A percentile compares a stretch with the other conserved stretches of the same genome.
These are phyloP conservation scores for Phytopythium litorale DNA, from an alignment of 352 stramenopile genomes.

Conservation along the genomic window DNA sequence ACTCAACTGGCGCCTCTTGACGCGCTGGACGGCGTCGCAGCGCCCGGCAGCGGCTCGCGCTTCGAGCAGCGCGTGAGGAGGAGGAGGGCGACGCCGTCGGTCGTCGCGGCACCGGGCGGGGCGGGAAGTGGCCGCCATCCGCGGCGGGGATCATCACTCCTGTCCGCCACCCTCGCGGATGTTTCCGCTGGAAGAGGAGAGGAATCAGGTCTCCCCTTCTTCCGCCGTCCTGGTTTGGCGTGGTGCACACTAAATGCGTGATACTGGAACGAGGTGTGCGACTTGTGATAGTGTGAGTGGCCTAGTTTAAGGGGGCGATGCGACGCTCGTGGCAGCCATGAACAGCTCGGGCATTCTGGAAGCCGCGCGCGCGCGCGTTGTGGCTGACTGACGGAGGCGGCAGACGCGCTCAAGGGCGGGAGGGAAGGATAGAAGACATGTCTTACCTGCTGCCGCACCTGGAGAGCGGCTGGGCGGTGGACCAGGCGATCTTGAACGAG, in stretches of 20 bases:
- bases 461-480: conserved; percentile 96
- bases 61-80: background rate
- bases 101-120: background rate
- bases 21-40: background rate
- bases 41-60: background rate
- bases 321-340: background rate
- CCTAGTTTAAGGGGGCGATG: background rate
- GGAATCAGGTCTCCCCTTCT: background rate
- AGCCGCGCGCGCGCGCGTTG: background rate
- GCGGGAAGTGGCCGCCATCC: background rate
- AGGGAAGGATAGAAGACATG: conserved; percentile 43
- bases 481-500: conserved; percentile 99
- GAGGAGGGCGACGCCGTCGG: background rate
- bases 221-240: background rate
- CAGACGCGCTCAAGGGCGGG: background rate
- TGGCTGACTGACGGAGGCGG: background rate
- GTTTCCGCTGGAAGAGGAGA: background rate
- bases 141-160: background rate
- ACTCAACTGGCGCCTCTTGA: background rate
- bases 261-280: background rate
- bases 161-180: background rate
- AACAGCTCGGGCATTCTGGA: conserved; percentile 1
- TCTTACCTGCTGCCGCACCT: conserved; percentile 98
- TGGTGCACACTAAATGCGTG: background rate
- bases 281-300: background rate